These are phyloP conservation scores for Chloranthus sessilifolius DNA, from an alignment of 164 flowering plant genomes.

Conservation along the genomic window DNA sequence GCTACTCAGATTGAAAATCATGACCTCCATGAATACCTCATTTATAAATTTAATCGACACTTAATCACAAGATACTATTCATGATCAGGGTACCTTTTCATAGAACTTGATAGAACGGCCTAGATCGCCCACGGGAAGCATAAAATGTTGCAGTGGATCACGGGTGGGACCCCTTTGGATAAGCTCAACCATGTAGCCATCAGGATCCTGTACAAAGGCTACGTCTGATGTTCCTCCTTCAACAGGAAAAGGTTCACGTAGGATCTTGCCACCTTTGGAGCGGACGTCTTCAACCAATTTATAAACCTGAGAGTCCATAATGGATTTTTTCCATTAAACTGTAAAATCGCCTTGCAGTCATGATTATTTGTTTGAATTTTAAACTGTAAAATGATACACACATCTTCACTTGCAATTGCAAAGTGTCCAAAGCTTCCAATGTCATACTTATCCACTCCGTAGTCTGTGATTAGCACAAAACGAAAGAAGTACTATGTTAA, in stretches of 20 bases:
- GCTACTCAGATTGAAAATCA: too few relatives aligned
- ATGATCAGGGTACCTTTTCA: constrained; percentile 94
- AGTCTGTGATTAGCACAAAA: too few relatives aligned
- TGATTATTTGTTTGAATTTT: too few relatives aligned
- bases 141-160: constrained; percentile 94
- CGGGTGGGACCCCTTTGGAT: constrained; percentile 81
- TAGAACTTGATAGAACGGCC: constrained; percentile 87
- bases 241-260: constrained; percentile 93
- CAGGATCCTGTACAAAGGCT: constrained; percentile 95
- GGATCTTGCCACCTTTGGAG: constrained; percentile 78
- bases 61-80: too few relatives aligned
- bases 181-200: constrained; percentile 90
- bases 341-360: too few relatives aligned
- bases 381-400: constrained; percentile 25
- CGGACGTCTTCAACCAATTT: constrained; percentile 70
- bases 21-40: too few relatives aligned
- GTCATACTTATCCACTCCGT: constrained; percentile 87
- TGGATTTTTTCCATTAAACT: not conserved
- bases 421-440: constrained; percentile 99
- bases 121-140: constrained; percentile 96
- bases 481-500: too few relatives aligned
- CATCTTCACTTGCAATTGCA: constrained; percentile 89
- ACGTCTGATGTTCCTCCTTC: constrained; percentile 73
- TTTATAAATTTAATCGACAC: too few relatives aligned
- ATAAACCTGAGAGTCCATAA: constrained; percentile 44